phyloP scores from a whole-genome alignment of 1,284 basidiomycete genomes.

The Retiboletus fuscus region DNA sequence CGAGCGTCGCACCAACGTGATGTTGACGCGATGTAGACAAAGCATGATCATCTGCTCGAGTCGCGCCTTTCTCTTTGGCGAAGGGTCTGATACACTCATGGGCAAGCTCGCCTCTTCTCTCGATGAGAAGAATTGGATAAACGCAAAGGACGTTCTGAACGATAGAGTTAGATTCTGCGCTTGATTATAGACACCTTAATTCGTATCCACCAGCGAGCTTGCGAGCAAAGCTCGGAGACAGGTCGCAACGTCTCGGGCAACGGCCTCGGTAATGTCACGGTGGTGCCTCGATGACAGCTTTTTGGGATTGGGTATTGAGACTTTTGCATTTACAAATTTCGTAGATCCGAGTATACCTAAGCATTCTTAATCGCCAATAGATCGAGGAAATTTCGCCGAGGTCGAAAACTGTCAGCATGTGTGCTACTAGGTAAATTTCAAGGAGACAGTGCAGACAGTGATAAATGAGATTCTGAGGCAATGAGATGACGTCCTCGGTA shows the following conservation, averaged over 20 bases:
- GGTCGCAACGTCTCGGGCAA: no score
- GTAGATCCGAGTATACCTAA: no score
- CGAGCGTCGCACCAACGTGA: slow-evolving; percentile 70
- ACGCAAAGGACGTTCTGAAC: slow-evolving; percentile 23
- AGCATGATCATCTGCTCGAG: slow-evolving; percentile 68
- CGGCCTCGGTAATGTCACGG: no score
- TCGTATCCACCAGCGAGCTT: not conserved
- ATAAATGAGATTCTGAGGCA: slow-evolving; percentile 65
- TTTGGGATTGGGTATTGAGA: not conserved
- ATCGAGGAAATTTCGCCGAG: no score
- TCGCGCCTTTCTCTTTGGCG: no score
- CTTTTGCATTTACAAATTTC: no score
- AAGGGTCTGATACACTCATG: no score
- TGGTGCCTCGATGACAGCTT: not conserved
- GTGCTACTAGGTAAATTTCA: no score
- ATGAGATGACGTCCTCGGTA: slow-evolving; percentile 28
- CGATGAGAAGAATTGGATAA: slow-evolving; percentile 54
- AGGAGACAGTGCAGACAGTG: slow-evolving; percentile 73
- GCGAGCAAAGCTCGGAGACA: no score
- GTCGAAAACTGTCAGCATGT: no score
- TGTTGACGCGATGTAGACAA: slow-evolving; percentile 71
- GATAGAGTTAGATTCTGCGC: not conserved
- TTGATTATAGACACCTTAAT: no score
- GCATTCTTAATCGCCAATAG: no score
- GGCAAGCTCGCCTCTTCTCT: slow-evolving; percentile 55